These are phyloP conservation scores for Backusella psychrophila DNA, from an alignment of 192 early-diverging fungal species.

Conservation along the genomic window DNA sequence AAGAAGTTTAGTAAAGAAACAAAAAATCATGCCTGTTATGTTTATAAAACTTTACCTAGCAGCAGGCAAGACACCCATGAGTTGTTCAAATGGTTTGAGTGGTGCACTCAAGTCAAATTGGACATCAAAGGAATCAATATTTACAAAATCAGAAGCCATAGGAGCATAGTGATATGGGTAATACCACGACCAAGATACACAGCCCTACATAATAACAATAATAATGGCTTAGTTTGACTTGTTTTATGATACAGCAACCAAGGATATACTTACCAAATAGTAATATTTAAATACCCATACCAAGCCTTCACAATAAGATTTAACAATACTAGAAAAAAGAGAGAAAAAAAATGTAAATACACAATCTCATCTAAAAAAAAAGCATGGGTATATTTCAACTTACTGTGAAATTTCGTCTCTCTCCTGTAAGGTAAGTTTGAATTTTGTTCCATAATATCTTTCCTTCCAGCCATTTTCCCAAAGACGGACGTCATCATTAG, in stretches of 20 bases:
- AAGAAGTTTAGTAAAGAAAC: not conserved
- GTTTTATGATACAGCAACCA: not conserved
- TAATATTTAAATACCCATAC: conserved; percentile 98
- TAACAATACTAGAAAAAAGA: conserved; percentile 47
- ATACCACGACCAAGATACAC: conserved; percentile 96
- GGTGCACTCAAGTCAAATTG: conserved; percentile 83
- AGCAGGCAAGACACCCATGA: conserved; percentile 96
- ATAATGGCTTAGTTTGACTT: not conserved
- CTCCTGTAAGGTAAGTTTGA: conserved; percentile 61
- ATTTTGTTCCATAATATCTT: conserved; percentile 70
- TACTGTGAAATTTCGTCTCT: conserved; percentile 52
- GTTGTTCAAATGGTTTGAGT: conserved; percentile 90
- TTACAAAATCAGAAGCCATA: conserved; percentile 75
- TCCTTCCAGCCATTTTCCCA: conserved; percentile 79
- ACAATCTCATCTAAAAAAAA: not conserved
- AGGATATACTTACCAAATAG: conserved; percentile 57
- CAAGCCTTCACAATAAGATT: conserved; percentile 89
- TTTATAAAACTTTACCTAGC: conserved; percentile 38
- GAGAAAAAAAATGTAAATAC: not conserved
- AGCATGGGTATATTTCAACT: conserved; percentile 2
- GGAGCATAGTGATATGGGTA: conserved; percentile 98
- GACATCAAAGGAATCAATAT: conserved; percentile 70
- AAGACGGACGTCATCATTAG: conserved; percentile 55
- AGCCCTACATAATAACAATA: conserved; percentile 48
- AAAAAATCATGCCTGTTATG: not conserved